Conservation (phyloP, 768 basidiomycete species). For the Hygrophoropsis aurantiaca region DNA sequence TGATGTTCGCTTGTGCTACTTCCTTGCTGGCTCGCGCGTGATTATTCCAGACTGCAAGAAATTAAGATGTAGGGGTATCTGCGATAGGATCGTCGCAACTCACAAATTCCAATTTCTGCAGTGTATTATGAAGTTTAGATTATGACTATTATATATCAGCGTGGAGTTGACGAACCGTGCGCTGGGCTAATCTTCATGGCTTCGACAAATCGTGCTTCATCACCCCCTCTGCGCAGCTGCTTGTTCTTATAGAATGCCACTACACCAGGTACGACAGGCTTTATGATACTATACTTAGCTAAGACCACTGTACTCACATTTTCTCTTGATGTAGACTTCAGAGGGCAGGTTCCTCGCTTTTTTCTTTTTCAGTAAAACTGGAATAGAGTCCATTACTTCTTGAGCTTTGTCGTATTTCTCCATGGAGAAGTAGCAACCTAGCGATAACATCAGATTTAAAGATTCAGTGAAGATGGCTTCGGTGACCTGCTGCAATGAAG, state of each 20-base stretch:
- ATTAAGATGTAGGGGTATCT: neutral
- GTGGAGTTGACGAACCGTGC: slow-evolving; percentile 52
- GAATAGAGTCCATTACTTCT: slow-evolving; percentile 60
- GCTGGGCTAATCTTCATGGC: slow-evolving; percentile 66
- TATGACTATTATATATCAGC: neutral
- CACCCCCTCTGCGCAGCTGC: slow-evolving; percentile 53
- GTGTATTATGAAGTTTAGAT: slow-evolving; percentile 5
- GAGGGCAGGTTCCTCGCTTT: slow-evolving; percentile 76
- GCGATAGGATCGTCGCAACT: slow-evolving; percentile 20
- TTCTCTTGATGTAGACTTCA: slow-evolving; percentile 77
- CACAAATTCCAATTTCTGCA: slow-evolving; percentile 71
- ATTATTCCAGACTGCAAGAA: slow-evolving; percentile 70
- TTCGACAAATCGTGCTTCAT: slow-evolving; percentile 49
- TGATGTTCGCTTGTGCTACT: slow-evolving; percentile 59
- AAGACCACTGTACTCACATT: slow-evolving; percentile 42
- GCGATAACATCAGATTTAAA: neutral
- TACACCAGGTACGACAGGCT: slow-evolving; percentile 26
- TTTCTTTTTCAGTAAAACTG: slow-evolving; percentile 54
- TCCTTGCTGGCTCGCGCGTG: slow-evolving; percentile 57
- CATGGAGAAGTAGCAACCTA: slow-evolving; percentile 63
- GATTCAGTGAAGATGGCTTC: neutral
- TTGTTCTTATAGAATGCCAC: slow-evolving; percentile 78
- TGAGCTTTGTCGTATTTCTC: slow-evolving; percentile 60
- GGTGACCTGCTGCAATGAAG: slow-evolving; percentile 66
- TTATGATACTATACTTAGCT: neutral